Conservation (phyloP, 176 grass and related monocot species). For the Saccharum officinarum region DNA sequence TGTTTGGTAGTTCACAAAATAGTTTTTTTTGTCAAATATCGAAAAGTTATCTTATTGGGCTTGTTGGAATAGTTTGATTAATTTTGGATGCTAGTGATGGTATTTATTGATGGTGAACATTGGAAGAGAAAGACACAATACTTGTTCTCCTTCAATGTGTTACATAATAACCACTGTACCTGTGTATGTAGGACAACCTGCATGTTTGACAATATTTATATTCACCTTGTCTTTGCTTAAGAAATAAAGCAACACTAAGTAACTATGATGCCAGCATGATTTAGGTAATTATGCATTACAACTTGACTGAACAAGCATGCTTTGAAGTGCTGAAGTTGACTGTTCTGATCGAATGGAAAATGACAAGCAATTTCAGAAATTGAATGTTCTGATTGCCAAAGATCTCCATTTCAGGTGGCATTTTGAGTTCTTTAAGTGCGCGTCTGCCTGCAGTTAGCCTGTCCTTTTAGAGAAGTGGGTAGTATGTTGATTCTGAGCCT, state of each 20-base stretch:
- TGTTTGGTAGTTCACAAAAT: background rate
- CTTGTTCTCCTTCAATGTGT: background rate
- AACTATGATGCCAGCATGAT: background rate
- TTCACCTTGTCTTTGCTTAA: background rate
- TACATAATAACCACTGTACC: background rate
- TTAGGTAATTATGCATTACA: conserved; percentile 6
- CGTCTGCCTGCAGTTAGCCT: background rate
- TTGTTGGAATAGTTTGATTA: background rate
- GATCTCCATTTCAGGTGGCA: background rate
- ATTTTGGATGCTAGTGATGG: conserved; percentile 9
- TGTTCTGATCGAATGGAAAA: conserved; percentile 10
- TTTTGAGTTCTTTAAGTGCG: background rate
- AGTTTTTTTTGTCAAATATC: background rate
- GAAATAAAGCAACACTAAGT: background rate
- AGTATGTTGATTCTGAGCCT: background rate
- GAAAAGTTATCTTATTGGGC: background rate
- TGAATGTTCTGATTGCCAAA: background rate
- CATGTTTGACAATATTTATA: conserved; percentile 10
- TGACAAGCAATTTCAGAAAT: conserved; percentile 10
- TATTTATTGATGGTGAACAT: background rate
- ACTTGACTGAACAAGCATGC: conserved; percentile 5
- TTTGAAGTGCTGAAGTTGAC: conserved; percentile 23
- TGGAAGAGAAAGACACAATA: background rate
- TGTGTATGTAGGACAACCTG: background rate
- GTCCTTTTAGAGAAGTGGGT: background rate